Evolutionary conservation across 2,329 filamentous ascomycete genomes (phyloP).

Genomic region (Ceratocystis albifundus): DNA sequence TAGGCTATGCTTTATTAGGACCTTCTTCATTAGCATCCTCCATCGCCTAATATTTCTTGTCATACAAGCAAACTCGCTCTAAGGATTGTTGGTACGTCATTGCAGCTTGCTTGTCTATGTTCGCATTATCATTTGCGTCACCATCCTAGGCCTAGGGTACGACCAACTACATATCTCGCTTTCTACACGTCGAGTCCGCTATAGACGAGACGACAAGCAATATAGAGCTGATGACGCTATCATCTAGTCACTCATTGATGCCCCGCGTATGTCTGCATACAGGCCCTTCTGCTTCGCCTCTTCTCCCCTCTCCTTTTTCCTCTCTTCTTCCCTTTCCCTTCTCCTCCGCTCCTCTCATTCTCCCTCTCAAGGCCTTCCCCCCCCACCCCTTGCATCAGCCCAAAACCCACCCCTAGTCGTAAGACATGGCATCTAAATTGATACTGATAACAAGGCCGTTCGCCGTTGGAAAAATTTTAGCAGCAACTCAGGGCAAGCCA

Average conservation of each 20-base stretch:
- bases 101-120: not conserved
- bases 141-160: not conserved
- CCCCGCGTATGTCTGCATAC: no score
- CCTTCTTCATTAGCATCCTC: not conserved
- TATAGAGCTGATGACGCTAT: no score
- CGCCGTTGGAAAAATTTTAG: no score
- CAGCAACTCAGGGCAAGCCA: no score
- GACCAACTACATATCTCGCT: not conserved
- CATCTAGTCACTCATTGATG: no score
- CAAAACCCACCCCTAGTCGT: not conserved
- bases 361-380: not conserved
- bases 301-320: no score
- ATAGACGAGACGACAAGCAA: no score
- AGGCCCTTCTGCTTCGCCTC: no score
- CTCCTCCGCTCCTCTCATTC: no score
- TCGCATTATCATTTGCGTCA: not conserved
- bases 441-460: no score
- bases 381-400: not conserved
- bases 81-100: not conserved
- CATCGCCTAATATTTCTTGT: not conserved
- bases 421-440: not conserved
- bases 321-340: no score
- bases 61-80: not conserved
- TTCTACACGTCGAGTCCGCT: not conserved
- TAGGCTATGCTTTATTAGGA: not conserved